phyloP scores from a whole-genome alignment of 768 basidiomycete genomes.

The Dioszegia crocea region DNA sequence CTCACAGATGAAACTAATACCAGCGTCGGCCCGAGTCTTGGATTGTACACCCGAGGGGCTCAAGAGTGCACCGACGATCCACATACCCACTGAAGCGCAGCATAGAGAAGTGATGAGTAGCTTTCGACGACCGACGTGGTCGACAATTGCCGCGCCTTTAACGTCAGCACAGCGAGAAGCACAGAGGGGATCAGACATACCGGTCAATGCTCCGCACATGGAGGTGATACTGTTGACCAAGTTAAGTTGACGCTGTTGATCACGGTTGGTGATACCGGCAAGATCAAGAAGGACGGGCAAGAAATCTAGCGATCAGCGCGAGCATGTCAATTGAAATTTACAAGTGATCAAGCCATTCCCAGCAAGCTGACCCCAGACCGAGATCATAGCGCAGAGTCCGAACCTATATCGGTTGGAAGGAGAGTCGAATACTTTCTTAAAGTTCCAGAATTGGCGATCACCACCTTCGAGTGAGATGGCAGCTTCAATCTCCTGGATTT shows the following conservation, averaged over 20 bases:
- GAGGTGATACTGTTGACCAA: constrained; percentile 60
- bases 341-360: constrained; percentile 55
- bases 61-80: constrained; percentile 56
- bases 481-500: constrained; percentile 59
- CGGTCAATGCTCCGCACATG: too few relatives aligned
- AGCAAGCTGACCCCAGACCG: constrained; percentile 53
- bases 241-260: constrained; percentile 53
- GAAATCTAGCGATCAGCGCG: constrained; percentile 38
- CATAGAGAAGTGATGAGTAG: constrained; percentile 53
- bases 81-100: constrained; percentile 52
- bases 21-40: constrained; percentile 54
- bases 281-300: constrained; percentile 34
- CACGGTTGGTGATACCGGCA: constrained; percentile 48
- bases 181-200: too few relatives aligned
- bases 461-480: constrained; percentile 54
- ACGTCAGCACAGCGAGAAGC: too few relatives aligned
- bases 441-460: constrained; percentile 57
- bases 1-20: constrained; percentile 54
- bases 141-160: constrained; percentile 48
- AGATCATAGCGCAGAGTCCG: constrained; percentile 58
- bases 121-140: constrained; percentile 56
- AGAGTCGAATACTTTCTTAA: constrained; percentile 56
- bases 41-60: constrained; percentile 49
- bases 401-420: constrained; percentile 55
- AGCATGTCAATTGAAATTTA: constrained; percentile 10